phyloP scores from a whole-genome alignment of 2,329 filamentous ascomycete genomes.

The Colletotrichum sp. region DNA sequence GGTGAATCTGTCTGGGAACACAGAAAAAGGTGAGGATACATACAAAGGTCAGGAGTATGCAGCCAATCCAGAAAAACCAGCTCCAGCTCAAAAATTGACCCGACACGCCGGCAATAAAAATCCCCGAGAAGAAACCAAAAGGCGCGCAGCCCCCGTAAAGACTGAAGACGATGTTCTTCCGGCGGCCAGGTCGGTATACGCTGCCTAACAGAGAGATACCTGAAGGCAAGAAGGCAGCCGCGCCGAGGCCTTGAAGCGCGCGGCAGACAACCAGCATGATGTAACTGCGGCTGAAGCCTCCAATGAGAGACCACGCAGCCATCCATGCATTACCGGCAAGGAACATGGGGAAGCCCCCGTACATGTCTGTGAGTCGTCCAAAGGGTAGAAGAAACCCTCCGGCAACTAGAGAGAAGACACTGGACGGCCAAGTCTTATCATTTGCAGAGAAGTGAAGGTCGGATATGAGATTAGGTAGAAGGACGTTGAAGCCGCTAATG shows the following conservation, averaged over 20 bases:
- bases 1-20: neutral
- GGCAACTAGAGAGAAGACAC: conserved; percentile 60
- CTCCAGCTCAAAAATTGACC: neutral
- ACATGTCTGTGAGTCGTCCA: neutral
- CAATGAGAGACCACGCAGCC: conserved; percentile 66
- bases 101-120: neutral
- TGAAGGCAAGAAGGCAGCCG: conserved; percentile 71
- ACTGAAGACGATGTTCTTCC: neutral
- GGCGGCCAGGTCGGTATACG: neutral
- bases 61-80: neutral
- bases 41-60: conserved; percentile 43
- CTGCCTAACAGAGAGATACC: conserved; percentile 33
- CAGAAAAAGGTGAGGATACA: conserved; percentile 43
- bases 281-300: conserved; percentile 67
- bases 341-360: neutral
- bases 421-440: conserved; percentile 63
- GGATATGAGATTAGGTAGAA: neutral
- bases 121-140: neutral
- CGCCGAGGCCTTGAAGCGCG: conserved; percentile 71
- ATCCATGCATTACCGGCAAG: conserved; percentile 55
- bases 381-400: conserved; percentile 46
- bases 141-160: neutral
- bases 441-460: neutral
- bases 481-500: neutral
- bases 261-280: conserved; percentile 72